Evolutionary conservation across 352 stramenopile species (phyloP).

Genomic region (Phytophthora pseudosyringae): DNA sequence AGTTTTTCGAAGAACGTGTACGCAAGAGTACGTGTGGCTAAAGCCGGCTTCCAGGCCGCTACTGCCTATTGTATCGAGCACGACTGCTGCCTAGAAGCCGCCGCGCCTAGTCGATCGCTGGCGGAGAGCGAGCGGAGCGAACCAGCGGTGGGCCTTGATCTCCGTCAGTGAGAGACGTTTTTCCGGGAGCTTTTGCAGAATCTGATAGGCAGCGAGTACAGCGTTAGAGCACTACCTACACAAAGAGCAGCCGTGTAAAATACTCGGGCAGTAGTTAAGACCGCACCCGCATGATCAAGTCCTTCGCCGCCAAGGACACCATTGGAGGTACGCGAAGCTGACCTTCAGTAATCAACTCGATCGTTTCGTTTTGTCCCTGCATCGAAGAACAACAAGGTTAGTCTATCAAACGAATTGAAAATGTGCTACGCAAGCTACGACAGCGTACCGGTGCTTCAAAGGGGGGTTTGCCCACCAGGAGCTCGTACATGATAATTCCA

Average conservation of each 20-base stretch:
- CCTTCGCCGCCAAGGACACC: constrained; percentile 73
- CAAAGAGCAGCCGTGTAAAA: background rate
- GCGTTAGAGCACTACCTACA: background rate
- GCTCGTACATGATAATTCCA: constrained; percentile 98
- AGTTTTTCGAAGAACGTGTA: background rate
- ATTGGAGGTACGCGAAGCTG: constrained; percentile 66
- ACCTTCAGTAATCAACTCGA: constrained; percentile 94
- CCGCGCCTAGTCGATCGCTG: constrained; percentile 49
- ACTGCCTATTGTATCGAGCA: constrained; percentile 15
- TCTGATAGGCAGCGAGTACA: constrained; percentile 38
- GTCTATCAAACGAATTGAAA: background rate
- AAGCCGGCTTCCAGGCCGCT: background rate
- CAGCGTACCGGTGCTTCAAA: constrained; percentile 94
- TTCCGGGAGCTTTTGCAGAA: constrained; percentile 74
- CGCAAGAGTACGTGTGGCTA: constrained; percentile 1
- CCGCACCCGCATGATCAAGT: constrained; percentile 72
- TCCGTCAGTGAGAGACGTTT: constrained; percentile 66
- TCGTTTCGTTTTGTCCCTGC: constrained; percentile 95
- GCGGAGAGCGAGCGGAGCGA: constrained; percentile 59
- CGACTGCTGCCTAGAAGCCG: constrained; percentile 25
- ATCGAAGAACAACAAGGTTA: background rate
- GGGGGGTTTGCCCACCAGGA: constrained; percentile 96
- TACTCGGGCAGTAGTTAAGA: background rate
- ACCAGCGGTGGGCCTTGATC: constrained; percentile 84
- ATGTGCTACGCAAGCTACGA: background rate